These are phyloP conservation scores for Ustilago bromivora DNA, from an alignment of 1,284 basidiomycete species.

Conservation along the genomic window DNA sequence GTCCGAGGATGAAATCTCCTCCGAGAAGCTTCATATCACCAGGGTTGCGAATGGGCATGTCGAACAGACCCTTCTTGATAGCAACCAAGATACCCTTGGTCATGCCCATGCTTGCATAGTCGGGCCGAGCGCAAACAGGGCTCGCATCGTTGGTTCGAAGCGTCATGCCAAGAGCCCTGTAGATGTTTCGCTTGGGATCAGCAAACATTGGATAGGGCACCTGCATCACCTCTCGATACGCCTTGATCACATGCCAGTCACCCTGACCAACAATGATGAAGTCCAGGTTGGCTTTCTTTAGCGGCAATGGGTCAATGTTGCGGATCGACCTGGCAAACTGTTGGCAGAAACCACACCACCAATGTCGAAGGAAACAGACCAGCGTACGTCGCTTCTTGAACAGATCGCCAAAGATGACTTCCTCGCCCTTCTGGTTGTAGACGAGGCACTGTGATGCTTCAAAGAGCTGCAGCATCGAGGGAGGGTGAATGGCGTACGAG, in stretches of 20 bases:
- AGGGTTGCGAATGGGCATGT: constrained; percentile 82
- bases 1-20: constrained; percentile 87
- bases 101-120: constrained; percentile 77
- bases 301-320: constrained; percentile 73
- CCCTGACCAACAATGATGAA: constrained; percentile 84
- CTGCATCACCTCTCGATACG: constrained; percentile 76
- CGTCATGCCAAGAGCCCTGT: constrained; percentile 82
- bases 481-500: constrained; percentile 60
- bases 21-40: constrained; percentile 83
- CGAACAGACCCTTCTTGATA: constrained; percentile 72
- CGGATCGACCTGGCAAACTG: constrained; percentile 83
- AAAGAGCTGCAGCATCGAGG: constrained; percentile 71
- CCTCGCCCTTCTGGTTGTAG: constrained; percentile 77
- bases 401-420: constrained; percentile 79
- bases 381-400: constrained; percentile 78
- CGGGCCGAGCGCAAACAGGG: constrained; percentile 73
- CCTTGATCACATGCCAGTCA: constrained; percentile 77
- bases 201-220: constrained; percentile 77
- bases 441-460: constrained; percentile 77
- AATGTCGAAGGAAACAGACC: constrained; percentile 73
- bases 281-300: constrained; percentile 74
- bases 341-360: constrained; percentile 80
- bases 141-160: constrained; percentile 73
- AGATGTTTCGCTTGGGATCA: constrained; percentile 79
- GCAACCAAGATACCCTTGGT: constrained; percentile 79